These are phyloP conservation scores for Aspergillus pseudoglaucus DNA, from an alignment of 2,329 filamentous ascomycete species.

Conservation along the genomic window DNA sequence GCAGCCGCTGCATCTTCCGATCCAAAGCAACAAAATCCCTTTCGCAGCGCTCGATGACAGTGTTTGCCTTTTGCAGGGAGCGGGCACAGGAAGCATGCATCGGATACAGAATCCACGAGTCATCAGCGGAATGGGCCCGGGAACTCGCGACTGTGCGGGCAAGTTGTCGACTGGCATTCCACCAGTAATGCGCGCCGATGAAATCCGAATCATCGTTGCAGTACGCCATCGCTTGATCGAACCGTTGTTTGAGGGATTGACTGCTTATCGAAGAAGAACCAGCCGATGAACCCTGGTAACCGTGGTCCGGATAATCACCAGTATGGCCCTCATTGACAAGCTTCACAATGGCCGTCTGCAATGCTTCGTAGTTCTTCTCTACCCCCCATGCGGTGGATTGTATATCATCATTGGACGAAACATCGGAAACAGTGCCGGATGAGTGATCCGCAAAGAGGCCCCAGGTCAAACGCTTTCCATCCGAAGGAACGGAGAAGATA, in stretches of 20 bases:
- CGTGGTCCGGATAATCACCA: slow-evolving; percentile 47
- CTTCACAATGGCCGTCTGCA: slow-evolving; percentile 73
- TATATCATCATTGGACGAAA: slow-evolving; percentile 43
- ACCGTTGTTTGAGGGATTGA: slow-evolving; percentile 29
- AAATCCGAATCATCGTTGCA: slow-evolving; percentile 76
- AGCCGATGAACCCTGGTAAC: slow-evolving; percentile 1
- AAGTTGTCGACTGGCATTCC: slow-evolving; percentile 72
- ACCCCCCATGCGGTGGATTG: slow-evolving; percentile 47
- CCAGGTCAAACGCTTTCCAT: slow-evolving; percentile 66
- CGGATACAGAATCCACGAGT: slow-evolving; percentile 64
- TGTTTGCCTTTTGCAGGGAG: slow-evolving; percentile 25
- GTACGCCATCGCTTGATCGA: slow-evolving; percentile 65
- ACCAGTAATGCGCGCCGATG: slow-evolving; percentile 76
- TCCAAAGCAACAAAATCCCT: slow-evolving; percentile 67
- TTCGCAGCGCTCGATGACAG: slow-evolving; percentile 32
- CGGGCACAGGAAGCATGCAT: slow-evolving; percentile 55
- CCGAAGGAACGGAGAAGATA: slow-evolving; percentile 68
- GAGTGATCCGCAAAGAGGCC: slow-evolving; percentile 56
- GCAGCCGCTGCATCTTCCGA: slow-evolving; percentile 71
- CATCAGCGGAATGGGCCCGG: slow-evolving; percentile 47
- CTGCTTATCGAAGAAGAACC: background rate
- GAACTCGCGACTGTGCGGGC: slow-evolving; percentile 54
- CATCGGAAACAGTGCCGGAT: slow-evolving; percentile 51
- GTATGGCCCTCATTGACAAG: slow-evolving; percentile 79
- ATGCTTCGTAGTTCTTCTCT: slow-evolving; percentile 71